Conservation (phyloP, 2,329 filamentous ascomycete genomes). For the Alternaria longipes region DNA sequence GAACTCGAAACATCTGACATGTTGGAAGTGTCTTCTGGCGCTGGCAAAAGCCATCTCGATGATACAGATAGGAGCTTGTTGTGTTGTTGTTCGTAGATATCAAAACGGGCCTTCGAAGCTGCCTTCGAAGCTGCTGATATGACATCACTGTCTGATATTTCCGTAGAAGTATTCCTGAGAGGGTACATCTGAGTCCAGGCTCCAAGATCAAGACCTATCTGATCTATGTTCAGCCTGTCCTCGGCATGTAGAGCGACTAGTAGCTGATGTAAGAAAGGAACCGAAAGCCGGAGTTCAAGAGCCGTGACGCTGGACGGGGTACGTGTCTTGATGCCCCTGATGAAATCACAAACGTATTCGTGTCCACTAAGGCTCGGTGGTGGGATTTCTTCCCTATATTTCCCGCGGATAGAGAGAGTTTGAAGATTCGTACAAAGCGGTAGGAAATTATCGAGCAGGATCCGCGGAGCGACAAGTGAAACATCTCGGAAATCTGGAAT, state of each 20-base stretch:
- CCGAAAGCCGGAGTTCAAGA: constrained; percentile 33
- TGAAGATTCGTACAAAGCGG: constrained; percentile 19
- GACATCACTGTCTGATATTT: constrained; percentile 8
- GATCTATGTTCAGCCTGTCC: constrained; percentile 15
- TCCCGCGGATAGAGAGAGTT: constrained; percentile 33
- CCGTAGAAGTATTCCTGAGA: neutral
- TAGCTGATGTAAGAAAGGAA: constrained; percentile 25
- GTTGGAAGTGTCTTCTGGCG: neutral
- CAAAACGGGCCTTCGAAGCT: constrained; percentile 3
- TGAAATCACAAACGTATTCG: constrained; percentile 7
- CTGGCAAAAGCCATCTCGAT: constrained; percentile 16
- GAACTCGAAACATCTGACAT: neutral
- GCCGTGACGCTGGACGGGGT: constrained; percentile 18
- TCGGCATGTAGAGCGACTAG: constrained; percentile 12
- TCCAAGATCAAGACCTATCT: constrained; percentile 39
- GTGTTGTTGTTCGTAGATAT: constrained; percentile 17
- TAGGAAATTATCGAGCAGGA: constrained; percentile 5
- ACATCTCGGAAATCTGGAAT: constrained; percentile 22
- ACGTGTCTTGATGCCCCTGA: constrained; percentile 9
- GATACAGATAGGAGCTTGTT: constrained; percentile 4
- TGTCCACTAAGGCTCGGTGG: constrained; percentile 10
- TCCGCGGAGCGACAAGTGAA: neutral
- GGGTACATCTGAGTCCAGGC: constrained; percentile 38
- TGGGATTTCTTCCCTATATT: constrained; percentile 13
- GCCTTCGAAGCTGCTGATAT: constrained; percentile 2